These are phyloP conservation scores for Solanum stenotomum DNA, from an alignment of 257 asterid species.

Conservation along the genomic window DNA sequence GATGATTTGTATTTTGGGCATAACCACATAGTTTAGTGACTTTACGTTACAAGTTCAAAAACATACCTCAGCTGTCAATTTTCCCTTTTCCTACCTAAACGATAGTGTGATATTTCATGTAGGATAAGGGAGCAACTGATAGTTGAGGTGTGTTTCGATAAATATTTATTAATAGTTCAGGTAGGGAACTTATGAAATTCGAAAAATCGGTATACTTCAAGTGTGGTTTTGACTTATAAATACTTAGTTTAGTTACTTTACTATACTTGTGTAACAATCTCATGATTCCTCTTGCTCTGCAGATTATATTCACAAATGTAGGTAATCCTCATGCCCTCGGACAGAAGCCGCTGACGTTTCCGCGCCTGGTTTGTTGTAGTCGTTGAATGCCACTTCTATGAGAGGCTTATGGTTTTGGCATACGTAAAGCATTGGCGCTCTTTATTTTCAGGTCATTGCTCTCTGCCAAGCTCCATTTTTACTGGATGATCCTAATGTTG, in stretches of 20 bases:
- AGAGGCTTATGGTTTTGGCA: background rate
- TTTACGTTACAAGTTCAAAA: too few relatives aligned
- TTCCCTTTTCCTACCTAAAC: too few relatives aligned
- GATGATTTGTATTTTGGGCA: background rate
- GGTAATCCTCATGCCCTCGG: constrained; percentile 97
- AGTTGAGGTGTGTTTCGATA: background rate
- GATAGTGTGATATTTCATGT: background rate
- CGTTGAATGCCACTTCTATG: background rate
- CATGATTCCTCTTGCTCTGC: constrained; percentile 5
- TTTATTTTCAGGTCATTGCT: constrained; percentile 63
- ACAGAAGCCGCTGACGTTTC: constrained; percentile 87
- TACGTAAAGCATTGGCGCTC: background rate
- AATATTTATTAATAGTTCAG: rapidly evolving
- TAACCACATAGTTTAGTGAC: background rate
- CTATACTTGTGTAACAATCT: background rate
- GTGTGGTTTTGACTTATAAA: background rate
- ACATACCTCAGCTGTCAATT: too few relatives aligned
- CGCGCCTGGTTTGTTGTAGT: constrained; percentile 61
- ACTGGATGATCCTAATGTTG: constrained; percentile 94
- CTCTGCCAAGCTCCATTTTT: constrained; percentile 99
- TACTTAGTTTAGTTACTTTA: background rate
- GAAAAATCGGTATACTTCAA: too few relatives aligned
- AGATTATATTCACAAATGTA: constrained; percentile 89
- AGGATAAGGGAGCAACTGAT: background rate
- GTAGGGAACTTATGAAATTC: background rate